Evolutionary conservation across 2,329 filamentous ascomycete genomes (phyloP).

Genomic region (Fusarium clavum): DNA sequence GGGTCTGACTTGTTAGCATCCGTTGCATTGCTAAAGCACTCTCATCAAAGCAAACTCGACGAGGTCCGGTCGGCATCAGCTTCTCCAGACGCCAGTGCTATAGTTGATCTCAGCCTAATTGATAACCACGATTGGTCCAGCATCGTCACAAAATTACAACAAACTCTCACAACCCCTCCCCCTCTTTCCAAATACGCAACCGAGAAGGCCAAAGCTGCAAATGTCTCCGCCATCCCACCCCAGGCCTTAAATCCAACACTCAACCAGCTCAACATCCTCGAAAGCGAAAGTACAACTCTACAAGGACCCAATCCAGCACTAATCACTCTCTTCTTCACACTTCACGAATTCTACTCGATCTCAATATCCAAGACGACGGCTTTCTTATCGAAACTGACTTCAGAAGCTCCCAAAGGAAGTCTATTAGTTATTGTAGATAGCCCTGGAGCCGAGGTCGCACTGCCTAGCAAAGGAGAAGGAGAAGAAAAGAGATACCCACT

Average conservation of each 20-base stretch:
- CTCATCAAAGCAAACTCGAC: background rate
- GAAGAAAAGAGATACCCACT: slow-evolving; percentile 14
- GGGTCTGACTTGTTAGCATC: slow-evolving; percentile 8
- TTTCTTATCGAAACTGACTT: background rate
- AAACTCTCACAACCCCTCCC: slow-evolving; percentile 6
- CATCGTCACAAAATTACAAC: slow-evolving; percentile 3
- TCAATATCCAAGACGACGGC: slow-evolving; percentile 16
- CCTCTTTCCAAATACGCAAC: slow-evolving; percentile 18
- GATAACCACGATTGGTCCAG: slow-evolving; percentile 6
- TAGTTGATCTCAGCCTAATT: slow-evolving; percentile 8
- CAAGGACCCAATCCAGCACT: background rate
- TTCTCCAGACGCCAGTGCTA: background rate
- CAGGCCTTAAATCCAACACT: background rate
- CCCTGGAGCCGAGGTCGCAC: background rate
- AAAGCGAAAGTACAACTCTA: background rate
- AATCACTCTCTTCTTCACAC: slow-evolving; percentile 7
- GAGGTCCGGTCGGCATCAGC: background rate
- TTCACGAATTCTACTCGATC: slow-evolving; percentile 5
- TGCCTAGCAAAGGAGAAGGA: background rate
- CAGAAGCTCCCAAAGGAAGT: background rate
- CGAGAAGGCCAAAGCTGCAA: slow-evolving; percentile 13
- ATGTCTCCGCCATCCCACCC: slow-evolving; percentile 1
- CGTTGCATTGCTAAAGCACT: background rate
- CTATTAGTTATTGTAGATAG: slow-evolving; percentile 5
- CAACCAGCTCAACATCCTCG: background rate